Evolutionary conservation across 805 yeast genomes (phyloP).

Genomic region (Maudiozyma saulgeensis): DNA sequence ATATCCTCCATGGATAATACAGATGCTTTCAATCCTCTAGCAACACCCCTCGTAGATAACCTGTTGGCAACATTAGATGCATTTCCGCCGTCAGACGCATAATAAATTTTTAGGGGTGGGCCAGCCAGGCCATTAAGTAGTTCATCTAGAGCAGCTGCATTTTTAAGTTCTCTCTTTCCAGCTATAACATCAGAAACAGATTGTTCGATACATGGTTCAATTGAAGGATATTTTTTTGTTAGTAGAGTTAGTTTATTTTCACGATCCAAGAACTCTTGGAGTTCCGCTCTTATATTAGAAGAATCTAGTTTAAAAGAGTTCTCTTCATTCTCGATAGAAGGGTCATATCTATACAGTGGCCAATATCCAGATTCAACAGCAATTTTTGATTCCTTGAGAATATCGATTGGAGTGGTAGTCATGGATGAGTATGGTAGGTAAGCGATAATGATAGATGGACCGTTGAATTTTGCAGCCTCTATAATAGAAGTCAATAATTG

Average conservation of each 20-base stretch:
- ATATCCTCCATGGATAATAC: slow-evolving; percentile 57
- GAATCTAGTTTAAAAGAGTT: slow-evolving; percentile 75
- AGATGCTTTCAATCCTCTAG: slow-evolving; percentile 51
- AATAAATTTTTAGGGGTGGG: slow-evolving; percentile 79
- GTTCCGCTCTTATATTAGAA: slow-evolving; percentile 65
- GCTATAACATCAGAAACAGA: slow-evolving; percentile 54
- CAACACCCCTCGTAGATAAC: slow-evolving; percentile 68
- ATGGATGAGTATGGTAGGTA: slow-evolving; percentile 70
- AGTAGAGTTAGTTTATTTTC: slow-evolving; percentile 80
- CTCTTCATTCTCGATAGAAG: slow-evolving; percentile 36
- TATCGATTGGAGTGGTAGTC: slow-evolving; percentile 55
- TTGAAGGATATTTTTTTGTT: slow-evolving; percentile 58
- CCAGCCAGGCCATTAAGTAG: slow-evolving; percentile 82
- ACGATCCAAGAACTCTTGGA: slow-evolving; percentile 74
- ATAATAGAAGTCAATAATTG: slow-evolving; percentile 80
- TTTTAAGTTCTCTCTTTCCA: slow-evolving; percentile 50
- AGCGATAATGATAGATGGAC: slow-evolving; percentile 87
- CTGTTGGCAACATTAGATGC: slow-evolving; percentile 77
- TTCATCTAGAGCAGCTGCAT: slow-evolving; percentile 67
- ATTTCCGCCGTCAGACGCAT: slow-evolving; percentile 88
- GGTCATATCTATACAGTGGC: slow-evolving; percentile 87
- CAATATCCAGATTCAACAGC: slow-evolving; percentile 91
- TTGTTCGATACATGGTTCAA: slow-evolving; percentile 63
- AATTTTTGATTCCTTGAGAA: slow-evolving; percentile 74
- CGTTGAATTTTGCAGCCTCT: slow-evolving; percentile 82